Evolutionary conservation across 2,329 filamentous ascomycete genomes (phyloP).

Genomic region (Colletotrichum filicis): DNA sequence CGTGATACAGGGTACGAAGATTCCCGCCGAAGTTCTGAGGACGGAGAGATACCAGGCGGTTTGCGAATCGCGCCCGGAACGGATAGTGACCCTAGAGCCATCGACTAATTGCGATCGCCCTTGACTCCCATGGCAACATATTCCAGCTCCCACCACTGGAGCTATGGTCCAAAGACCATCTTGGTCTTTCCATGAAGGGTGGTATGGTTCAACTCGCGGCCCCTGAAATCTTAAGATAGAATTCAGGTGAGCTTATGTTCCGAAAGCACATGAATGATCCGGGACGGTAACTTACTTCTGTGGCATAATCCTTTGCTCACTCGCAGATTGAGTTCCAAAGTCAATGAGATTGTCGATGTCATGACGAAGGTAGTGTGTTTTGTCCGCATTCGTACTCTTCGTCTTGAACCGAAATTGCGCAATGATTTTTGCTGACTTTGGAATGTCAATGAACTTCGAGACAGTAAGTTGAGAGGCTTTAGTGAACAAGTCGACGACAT

Average conservation of each 20-base stretch:
- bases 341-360: neutral
- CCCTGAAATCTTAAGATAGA: neutral
- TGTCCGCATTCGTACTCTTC: neutral
- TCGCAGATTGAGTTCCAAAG: neutral
- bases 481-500: neutral
- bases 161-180: slow-evolving; percentile 18
- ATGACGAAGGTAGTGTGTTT: slow-evolving; percentile 17
- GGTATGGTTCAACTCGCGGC: neutral
- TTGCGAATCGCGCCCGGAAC: neutral
- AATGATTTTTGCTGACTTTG: neutral
- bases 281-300: neutral
- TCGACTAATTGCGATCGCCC: neutral
- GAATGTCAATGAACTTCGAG: slow-evolving; percentile 2
- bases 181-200: neutral
- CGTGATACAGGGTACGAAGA: slow-evolving; percentile 24
- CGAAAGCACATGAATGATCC: neutral
- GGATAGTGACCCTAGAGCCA: slow-evolving; percentile 1
- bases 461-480: neutral
- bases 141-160: neutral
- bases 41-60: slow-evolving; percentile 4
- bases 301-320: neutral
- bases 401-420: slow-evolving; percentile 5
- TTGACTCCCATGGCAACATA: neutral
- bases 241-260: accelerated
- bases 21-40: slow-evolving; percentile 3